Evolutionary conservation across 1,139 yeast species (phyloP).

Genomic region (Scheffersomyces titani): DNA sequence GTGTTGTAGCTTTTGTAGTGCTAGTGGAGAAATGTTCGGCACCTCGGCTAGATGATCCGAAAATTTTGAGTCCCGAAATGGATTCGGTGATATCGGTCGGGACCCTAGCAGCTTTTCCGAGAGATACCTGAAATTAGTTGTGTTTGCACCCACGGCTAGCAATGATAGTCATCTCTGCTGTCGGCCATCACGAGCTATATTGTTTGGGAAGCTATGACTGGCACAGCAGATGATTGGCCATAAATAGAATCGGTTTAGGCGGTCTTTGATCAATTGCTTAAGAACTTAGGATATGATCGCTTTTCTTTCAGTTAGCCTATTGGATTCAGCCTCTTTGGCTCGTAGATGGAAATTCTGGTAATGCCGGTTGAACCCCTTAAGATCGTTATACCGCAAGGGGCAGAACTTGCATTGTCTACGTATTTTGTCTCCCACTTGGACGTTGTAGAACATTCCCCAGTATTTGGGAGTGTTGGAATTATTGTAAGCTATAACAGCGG

Average conservation of each 20-base stretch:
- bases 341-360: slow-evolving; percentile 1
- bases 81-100: not conserved
- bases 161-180: not conserved
- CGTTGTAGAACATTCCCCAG: slow-evolving; percentile 1
- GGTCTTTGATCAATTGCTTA: not conserved
- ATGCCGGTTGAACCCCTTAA: slow-evolving; percentile 4
- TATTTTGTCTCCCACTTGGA: not conserved
- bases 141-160: not conserved
- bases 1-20: not conserved
- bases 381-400: not conserved
- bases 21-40: not conserved
- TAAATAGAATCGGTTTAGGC: too few species aligned
- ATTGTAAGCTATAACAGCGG: slow-evolving; percentile 1
- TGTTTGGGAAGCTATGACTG: not conserved
- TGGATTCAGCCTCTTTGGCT: not conserved
- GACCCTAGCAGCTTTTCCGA: not conserved
- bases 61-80: not conserved
- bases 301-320: not conserved
- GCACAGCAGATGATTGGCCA: too few species aligned
- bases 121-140: not conserved
- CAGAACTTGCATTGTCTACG: slow-evolving; percentile 2
- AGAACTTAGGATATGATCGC: not conserved
- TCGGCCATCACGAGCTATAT: not conserved
- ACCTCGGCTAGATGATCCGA: not conserved
- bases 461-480: slow-evolving; percentile 3